Evolutionary conservation across 73 alveolate species (phyloP).

Genomic region (Paraurostyla sp.): DNA sequence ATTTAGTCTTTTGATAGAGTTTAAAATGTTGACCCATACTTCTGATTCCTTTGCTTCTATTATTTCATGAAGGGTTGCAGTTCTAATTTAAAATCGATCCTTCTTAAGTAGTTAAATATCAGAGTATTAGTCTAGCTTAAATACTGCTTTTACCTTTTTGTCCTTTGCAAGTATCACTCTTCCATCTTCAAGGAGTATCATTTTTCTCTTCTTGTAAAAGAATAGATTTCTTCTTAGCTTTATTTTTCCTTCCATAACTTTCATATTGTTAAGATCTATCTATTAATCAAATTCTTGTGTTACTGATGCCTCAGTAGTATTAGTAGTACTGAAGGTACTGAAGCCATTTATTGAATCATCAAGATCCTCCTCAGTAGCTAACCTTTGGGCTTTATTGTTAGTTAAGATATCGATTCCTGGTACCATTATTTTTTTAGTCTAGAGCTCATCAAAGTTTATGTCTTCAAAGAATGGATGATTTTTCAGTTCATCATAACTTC

Average conservation of each 20-base stretch:
- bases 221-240: constrained; percentile 44
- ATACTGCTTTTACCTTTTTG: not conserved
- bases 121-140: not conserved
- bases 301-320: no score
- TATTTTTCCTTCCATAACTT: constrained; percentile 50
- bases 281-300: no score
- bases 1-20: not conserved
- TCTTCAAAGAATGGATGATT: constrained; percentile 89
- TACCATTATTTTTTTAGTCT: constrained; percentile 50
- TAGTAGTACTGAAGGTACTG: no score
- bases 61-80: not conserved
- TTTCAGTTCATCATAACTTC: constrained; percentile 78
- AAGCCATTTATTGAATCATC: not conserved
- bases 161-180: constrained; percentile 12
- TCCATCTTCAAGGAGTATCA: constrained; percentile 45
- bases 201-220: constrained; percentile 1
- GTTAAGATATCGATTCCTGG: constrained; percentile 7
- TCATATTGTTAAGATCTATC: constrained; percentile 27
- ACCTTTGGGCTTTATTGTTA: not conserved
- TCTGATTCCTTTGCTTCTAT: constrained; percentile 8
- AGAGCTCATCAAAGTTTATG: constrained; percentile 85
- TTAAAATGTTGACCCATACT: constrained; percentile 35
- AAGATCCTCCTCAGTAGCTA: constrained; percentile 5
- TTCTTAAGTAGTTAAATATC: not conserved
- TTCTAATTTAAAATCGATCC: not conserved